phyloP scores from a whole-genome alignment of 768 basidiomycete species.

The Suillus hirtellus region DNA sequence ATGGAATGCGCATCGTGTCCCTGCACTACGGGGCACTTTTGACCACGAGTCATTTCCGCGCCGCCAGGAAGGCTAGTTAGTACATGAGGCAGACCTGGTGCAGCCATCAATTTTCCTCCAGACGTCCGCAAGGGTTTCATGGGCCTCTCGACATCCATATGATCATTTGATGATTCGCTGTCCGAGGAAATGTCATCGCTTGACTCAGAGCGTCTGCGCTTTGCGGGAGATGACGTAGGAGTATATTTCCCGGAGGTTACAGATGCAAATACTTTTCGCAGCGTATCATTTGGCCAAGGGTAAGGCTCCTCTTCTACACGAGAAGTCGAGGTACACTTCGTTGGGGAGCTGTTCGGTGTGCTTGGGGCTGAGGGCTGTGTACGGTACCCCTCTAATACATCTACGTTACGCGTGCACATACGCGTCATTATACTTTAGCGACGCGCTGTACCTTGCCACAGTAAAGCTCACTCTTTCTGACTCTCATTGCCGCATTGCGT shows the following conservation, averaged over 20 bases:
- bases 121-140: slow-evolving; percentile 39
- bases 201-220: slow-evolving; percentile 34
- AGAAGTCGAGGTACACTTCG: slow-evolving; percentile 30
- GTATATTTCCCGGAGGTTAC: slow-evolving; percentile 33
- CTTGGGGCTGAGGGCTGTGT: slow-evolving; percentile 35
- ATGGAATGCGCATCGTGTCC: slow-evolving; percentile 21
- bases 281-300: slow-evolving; percentile 55
- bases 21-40: slow-evolving; percentile 23
- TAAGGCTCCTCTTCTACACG: slow-evolving; percentile 39
- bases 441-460: slow-evolving; percentile 13
- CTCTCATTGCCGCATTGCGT: slow-evolving; percentile 57
- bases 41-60: slow-evolving; percentile 35
- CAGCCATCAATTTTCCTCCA: slow-evolving; percentile 28
- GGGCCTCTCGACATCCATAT: slow-evolving; percentile 33
- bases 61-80: slow-evolving; percentile 25
- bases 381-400: slow-evolving; percentile 64
- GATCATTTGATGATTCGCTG: slow-evolving; percentile 16
- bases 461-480: slow-evolving; percentile 55
- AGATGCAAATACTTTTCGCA: slow-evolving; percentile 48
- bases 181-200: slow-evolving; percentile 22
- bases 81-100: slow-evolving; percentile 25
- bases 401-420: slow-evolving; percentile 37
- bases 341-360: slow-evolving; percentile 21
- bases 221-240: slow-evolving; percentile 34
- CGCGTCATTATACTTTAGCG: slow-evolving; percentile 32